phyloP scores from a whole-genome alignment of 306 rosid genomes.

The Pyrus pyrifolia region DNA sequence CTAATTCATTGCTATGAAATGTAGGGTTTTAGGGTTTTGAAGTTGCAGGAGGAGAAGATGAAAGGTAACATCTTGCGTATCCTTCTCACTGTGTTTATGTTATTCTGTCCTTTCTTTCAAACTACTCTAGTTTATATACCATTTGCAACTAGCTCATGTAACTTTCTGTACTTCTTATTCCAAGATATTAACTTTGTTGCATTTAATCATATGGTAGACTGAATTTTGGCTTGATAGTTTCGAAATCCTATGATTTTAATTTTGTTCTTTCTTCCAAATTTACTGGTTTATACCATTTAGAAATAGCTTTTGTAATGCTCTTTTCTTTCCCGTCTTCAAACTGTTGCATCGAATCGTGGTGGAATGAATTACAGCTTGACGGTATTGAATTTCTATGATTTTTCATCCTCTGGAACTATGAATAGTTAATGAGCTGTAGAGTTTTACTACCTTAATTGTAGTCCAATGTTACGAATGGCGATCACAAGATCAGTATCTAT shows the following conservation, averaged over 20 bases:
- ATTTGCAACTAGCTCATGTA: background rate
- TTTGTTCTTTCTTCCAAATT: background rate
- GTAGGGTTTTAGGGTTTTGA: slow-evolving; percentile 8
- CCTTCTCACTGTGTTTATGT: slow-evolving; percentile 21
- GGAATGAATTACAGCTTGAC: background rate
- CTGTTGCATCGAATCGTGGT: background rate
- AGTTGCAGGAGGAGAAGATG: slow-evolving; percentile 27
- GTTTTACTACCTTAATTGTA: background rate
- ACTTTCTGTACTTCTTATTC: background rate
- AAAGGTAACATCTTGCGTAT: slow-evolving; percentile 59
- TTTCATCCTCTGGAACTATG: background rate
- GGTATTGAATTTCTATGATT: background rate
- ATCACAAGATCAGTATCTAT: background rate
- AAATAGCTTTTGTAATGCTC: background rate
- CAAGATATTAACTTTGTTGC: background rate
- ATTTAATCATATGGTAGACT: background rate
- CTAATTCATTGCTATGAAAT: background rate
- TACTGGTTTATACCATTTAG: background rate
- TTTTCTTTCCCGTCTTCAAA: background rate
- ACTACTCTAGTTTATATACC: background rate
- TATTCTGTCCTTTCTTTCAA: background rate
- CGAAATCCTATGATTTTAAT: background rate
- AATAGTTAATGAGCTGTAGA: background rate
- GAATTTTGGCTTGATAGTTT: background rate
- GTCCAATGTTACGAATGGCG: background rate